These are phyloP conservation scores for Colletotrichum lentis DNA, from an alignment of 2,329 filamentous ascomycete genomes.

Conservation along the genomic window DNA sequence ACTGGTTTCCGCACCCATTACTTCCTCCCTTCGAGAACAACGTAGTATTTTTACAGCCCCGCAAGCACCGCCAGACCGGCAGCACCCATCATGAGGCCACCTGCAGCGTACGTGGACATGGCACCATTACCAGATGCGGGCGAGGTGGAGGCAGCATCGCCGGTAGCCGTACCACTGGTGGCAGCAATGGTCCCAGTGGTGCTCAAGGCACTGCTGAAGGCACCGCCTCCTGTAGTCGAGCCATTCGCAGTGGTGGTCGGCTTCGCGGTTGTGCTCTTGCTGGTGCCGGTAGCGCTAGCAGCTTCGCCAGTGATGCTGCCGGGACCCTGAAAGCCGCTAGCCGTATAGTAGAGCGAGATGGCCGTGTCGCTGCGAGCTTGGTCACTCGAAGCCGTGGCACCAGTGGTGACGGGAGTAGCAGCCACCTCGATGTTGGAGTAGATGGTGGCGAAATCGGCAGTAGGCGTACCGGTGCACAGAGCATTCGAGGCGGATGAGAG, in stretches of 20 bases:
- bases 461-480: slow-evolving; percentile 51
- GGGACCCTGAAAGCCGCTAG: slow-evolving; percentile 49
- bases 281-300: slow-evolving; percentile 47
- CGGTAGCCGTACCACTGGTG: slow-evolving; percentile 28
- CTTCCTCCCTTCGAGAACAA: not conserved
- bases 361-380: slow-evolving; percentile 49
- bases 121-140: slow-evolving; percentile 39
- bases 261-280: slow-evolving; percentile 2
- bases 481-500: slow-evolving; percentile 47
- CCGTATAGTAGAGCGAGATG: slow-evolving; percentile 55
- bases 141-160: slow-evolving; percentile 22
- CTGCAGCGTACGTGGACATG: slow-evolving; percentile 43
- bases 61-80: slow-evolving; percentile 44
- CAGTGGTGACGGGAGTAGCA: slow-evolving; percentile 44
- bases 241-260: slow-evolving; percentile 1
- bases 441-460: slow-evolving; percentile 47
- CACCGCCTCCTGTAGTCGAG: not conserved
- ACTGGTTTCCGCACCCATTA: not conserved
- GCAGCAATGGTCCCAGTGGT: slow-evolving; percentile 24
- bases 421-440: slow-evolving; percentile 45
- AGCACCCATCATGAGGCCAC: slow-evolving; percentile 41
- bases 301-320: slow-evolving; percentile 54
- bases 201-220: not conserved
- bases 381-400: slow-evolving; percentile 47
- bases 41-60: slow-evolving; percentile 40